phyloP scores from a whole-genome alignment of 305 asterid genomes.

The Nicotiana rustica region DNA sequence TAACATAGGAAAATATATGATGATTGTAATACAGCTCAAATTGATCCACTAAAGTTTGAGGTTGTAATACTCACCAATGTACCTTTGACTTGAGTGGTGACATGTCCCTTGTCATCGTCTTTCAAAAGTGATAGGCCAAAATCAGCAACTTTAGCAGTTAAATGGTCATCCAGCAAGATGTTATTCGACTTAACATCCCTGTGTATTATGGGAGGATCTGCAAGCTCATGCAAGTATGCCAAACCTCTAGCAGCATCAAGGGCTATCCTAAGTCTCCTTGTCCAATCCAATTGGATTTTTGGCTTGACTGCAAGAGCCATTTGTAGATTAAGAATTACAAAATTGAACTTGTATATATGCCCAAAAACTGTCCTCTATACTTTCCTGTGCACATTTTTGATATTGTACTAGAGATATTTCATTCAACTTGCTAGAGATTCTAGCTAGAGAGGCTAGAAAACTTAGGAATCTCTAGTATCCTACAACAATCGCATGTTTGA shows the following conservation, averaged over 20 bases:
- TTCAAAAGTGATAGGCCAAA: constrained; percentile 87
- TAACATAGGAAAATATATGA: neutral
- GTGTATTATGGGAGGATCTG: constrained; percentile 92
- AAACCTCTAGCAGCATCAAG: constrained; percentile 89
- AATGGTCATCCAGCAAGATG: constrained; percentile 69
- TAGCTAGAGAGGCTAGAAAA: neutral
- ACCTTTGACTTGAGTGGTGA: constrained; percentile 92
- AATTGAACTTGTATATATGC: neutral
- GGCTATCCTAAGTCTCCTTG: constrained; percentile 63
- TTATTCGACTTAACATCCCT: constrained; percentile 85
- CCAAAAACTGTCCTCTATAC: neutral
- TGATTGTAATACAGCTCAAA: neutral
- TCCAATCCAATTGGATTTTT: constrained; percentile 71
- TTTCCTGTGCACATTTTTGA: neutral
- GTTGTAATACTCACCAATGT: constrained; percentile 67
- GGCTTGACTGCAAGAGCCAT: constrained; percentile 59
- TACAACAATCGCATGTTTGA: neutral
- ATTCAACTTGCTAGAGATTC: neutral
- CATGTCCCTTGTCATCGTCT: constrained; percentile 74
- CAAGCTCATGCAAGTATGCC: constrained; percentile 81
- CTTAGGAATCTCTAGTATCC: neutral
- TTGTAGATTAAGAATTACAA: neutral
- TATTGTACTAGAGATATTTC: neutral
- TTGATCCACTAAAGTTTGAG: neutral
- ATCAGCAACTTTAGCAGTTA: constrained; percentile 87